Base-by-base conservation (phyloP, 116 monocot species). In the Trichopus zeylanicus region DNA sequence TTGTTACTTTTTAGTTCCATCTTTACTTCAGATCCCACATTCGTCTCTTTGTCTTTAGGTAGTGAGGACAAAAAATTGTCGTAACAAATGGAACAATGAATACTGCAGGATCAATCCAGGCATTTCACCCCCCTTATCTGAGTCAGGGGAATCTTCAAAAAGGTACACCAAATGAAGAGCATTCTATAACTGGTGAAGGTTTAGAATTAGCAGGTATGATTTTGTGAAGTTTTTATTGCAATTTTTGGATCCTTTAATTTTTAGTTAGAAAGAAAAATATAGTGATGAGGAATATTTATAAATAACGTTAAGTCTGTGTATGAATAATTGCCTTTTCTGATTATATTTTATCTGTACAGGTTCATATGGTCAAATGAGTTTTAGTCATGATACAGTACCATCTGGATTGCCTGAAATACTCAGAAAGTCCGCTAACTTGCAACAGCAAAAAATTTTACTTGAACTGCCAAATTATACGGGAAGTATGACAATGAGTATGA, bases 91-190 rank as follows among this genome's bases (percentile, higher is more conserved):
- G 20, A 51, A 48, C 18, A 53, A 15, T 24, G 49, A 42, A 42
- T 42, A 42, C 42, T 42, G 42, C 42, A 38, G 38, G 20, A 31
- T 70, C 38, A 29, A 61, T 39, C 56, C 23, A 29, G 63, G 23
- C 30, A 38, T 24, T 66, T 22, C 49, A 53, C 61, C 52, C 54
- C 66, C 30, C 64, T 37, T 68, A 24, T 24, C 1, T 32, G 15
- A 67, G 67, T 67, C 55, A 81, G 29, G 46, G 38, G 29, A 13
- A 42, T n/a, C n/a, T n/a, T 42, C 65, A 46, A 15, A 72, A 63
- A 37, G 9, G 35, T 56, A 51, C 48, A 31, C 21, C 31, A 54
- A 32, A 18, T 55, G 35, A 32, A 31, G 60, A 37, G 8, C 73
- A 35, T 28, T 48, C 67, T 69, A 66, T 46, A 53, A 29, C 20